phyloP scores from a whole-genome alignment of 2,329 filamentous ascomycete species.

The Arthrobotrys musiformis region DNA sequence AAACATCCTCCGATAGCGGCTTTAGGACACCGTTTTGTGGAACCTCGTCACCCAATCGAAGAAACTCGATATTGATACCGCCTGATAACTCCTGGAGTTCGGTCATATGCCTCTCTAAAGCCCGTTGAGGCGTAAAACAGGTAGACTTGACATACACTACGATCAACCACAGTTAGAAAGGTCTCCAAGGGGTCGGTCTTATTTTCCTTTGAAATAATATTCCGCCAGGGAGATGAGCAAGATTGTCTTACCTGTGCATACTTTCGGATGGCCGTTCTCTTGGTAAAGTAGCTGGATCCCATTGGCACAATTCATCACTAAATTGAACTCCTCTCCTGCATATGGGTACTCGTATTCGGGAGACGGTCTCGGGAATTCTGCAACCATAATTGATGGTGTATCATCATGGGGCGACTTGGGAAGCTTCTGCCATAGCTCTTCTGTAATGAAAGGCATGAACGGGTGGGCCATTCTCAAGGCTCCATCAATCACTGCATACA shows the following conservation, averaged over 20 bases:
- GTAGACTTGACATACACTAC: slow-evolving; percentile 2
- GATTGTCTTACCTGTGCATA: not conserved
- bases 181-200: not conserved
- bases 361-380: slow-evolving; percentile 63
- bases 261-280: not conserved
- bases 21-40: not conserved
- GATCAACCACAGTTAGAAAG: not conserved
- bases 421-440: slow-evolving; percentile 58
- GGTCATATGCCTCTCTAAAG: not conserved
- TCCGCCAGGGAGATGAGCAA: not conserved
- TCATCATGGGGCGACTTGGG: slow-evolving; percentile 64
- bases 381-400: slow-evolving; percentile 71
- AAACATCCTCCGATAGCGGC: not conserved
- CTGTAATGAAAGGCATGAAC: slow-evolving; percentile 59
- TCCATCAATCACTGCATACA: slow-evolving; percentile 73
- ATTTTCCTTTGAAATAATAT: not conserved
- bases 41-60: not conserved
- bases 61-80: not conserved
- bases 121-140: too few relatives aligned
- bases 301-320: slow-evolving; percentile 6
- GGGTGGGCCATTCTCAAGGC: slow-evolving; percentile 62
- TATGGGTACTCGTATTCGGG: slow-evolving; percentile 69
- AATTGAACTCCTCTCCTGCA: slow-evolving; percentile 70
- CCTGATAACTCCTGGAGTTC: not conserved
- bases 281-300: not conserved